These are phyloP conservation scores for Takakia lepidozioides DNA, from an alignment of 225 moss, liverwort and hornwort genomes.

Conservation along the genomic window DNA sequence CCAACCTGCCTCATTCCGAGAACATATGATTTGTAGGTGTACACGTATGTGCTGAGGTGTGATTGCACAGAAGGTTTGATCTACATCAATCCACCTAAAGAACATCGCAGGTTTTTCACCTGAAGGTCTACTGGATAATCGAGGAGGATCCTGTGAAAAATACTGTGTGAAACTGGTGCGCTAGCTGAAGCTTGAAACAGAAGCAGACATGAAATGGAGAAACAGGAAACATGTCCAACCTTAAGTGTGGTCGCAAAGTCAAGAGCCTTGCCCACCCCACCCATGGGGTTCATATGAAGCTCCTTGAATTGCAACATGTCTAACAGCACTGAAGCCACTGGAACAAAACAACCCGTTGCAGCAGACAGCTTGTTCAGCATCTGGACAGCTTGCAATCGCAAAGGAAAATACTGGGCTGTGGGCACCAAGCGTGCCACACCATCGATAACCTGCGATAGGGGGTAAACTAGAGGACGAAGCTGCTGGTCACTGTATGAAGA, in stretches of 20 bases:
- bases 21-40: too few species aligned
- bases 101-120: too few species aligned
- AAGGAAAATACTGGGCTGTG: constrained; percentile 73
- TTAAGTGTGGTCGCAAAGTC: constrained; percentile 71
- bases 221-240: constrained; percentile 15
- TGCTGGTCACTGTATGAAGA: constrained; percentile 66
- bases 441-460: constrained; percentile 74
- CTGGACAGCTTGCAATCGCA: constrained; percentile 76
- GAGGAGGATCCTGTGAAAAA: too few species aligned
- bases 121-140: too few species aligned
- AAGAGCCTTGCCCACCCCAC: constrained; percentile 65
- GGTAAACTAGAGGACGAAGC: constrained; percentile 77
- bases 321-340: constrained; percentile 70
- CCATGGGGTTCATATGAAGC: constrained; percentile 81
- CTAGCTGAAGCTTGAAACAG: too few species aligned
- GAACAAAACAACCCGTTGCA: constrained; percentile 56
- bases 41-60: too few species aligned
- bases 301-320: constrained; percentile 96
- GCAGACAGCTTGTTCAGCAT: constrained; percentile 75
- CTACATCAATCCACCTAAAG: too few species aligned
- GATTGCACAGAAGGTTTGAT: too few species aligned
- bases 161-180: too few species aligned
- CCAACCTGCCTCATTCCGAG: constrained; percentile 31
- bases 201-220: too few species aligned
- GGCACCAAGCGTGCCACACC: constrained; percentile 85